These are phyloP conservation scores for Cryptosporidium parvum DNA, from an alignment of 169 alveolate genomes.

Conservation along the genomic window DNA sequence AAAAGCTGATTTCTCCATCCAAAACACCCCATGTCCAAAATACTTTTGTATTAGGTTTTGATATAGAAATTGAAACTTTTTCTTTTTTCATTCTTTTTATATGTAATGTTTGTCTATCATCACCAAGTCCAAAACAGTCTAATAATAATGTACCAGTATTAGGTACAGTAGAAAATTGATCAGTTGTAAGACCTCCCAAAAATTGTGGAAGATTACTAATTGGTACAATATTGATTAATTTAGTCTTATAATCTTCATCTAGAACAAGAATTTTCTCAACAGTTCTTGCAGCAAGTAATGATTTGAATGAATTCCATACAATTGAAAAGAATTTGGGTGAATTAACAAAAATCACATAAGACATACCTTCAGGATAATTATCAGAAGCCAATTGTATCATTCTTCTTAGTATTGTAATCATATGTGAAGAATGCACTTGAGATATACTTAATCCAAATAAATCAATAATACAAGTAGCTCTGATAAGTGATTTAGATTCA, in stretches of 20 bases:
- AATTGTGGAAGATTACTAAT: conserved; percentile 44
- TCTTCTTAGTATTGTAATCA: conserved; percentile 59
- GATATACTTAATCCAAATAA: conserved; percentile 59
- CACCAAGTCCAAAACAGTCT: conserved; percentile 74
- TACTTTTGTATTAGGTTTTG: conserved; percentile 49
- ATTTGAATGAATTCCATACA: conserved; percentile 74
- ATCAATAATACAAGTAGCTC: conserved; percentile 71
- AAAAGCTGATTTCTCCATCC: conserved; percentile 68
- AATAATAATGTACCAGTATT: conserved; percentile 65
- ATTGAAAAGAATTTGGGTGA: conserved; percentile 70
- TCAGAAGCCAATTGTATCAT: conserved; percentile 73
- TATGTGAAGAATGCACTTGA: conserved; percentile 75
- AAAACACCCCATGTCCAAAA: conserved; percentile 76
- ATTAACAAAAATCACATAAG: conserved; percentile 68
- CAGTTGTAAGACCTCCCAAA: conserved; percentile 70
- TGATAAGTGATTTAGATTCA: conserved; percentile 47
- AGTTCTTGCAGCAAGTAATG: conserved; percentile 72
- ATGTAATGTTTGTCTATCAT: conserved; percentile 72
- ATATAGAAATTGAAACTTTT: conserved; percentile 28
- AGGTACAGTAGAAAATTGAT: conserved; percentile 67
- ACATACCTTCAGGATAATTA: conserved; percentile 76
- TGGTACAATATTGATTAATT: conserved; percentile 25
- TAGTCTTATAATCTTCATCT: conserved; percentile 64
- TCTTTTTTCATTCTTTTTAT: conserved; percentile 75
- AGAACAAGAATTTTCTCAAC: conserved; percentile 69